phyloP scores from a whole-genome alignment of 371 early-diverging fungal genomes.

The Mucor lusitanicus region DNA sequence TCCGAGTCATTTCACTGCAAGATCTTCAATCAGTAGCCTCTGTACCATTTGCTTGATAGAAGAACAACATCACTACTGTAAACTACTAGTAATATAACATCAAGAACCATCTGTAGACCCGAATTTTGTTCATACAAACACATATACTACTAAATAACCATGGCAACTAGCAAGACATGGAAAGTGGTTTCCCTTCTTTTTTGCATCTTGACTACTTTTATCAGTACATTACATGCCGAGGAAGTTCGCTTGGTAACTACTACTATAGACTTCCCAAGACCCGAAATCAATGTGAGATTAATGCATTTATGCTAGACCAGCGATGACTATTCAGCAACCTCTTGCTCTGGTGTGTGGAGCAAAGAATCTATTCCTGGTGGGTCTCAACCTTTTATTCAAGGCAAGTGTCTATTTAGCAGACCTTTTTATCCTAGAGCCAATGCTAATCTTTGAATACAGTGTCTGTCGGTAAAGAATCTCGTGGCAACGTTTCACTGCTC shows the following conservation, averaged over 20 bases:
- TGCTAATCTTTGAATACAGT: slow-evolving; percentile 33
- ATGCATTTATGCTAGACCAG: slow-evolving; percentile 31
- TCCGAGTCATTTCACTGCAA: neutral
- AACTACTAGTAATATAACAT: neutral
- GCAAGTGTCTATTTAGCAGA: slow-evolving; percentile 1
- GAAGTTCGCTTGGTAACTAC: slow-evolving; percentile 15
- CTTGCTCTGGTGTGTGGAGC: slow-evolving; percentile 56
- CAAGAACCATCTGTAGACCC: neutral
- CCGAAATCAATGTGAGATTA: neutral
- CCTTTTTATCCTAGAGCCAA: neutral
- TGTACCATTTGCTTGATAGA: neutral
- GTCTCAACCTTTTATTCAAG: slow-evolving; percentile 43
- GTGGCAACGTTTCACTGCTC: slow-evolving; percentile 49
- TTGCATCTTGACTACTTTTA: slow-evolving; percentile 2
- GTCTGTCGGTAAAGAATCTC: slow-evolving; percentile 40
- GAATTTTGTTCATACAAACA: neutral
- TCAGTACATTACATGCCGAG: slow-evolving; percentile 7
- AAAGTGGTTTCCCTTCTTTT: neutral
- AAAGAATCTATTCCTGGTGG: slow-evolving; percentile 50
- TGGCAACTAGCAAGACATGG: slow-evolving; percentile 1
- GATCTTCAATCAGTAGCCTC: neutral
- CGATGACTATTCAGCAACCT: slow-evolving; percentile 43
- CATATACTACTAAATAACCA: neutral
- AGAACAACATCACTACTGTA: neutral
- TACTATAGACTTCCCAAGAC: neutral